Conservation (phyloP, 257 asterid genomes). For the Nicotiana benthamiana region DNA sequence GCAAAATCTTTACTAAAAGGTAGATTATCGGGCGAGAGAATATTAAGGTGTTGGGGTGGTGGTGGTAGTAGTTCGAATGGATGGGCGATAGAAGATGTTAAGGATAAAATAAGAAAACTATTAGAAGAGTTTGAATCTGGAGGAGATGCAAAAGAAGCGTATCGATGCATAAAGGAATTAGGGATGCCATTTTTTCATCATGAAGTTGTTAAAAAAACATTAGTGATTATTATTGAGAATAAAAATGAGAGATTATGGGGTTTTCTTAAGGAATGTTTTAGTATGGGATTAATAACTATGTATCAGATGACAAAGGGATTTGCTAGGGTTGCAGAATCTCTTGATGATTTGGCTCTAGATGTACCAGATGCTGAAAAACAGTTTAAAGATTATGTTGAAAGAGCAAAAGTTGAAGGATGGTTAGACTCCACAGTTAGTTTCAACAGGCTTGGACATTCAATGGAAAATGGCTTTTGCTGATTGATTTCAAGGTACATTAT, state of each 20-base stretch:
- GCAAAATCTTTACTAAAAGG: slow-evolving; percentile 63
- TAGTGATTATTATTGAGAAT: slow-evolving; percentile 68
- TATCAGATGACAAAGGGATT: slow-evolving; percentile 83
- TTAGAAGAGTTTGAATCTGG: slow-evolving; percentile 73
- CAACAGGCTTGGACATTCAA: slow-evolving; percentile 22
- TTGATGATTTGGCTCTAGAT: slow-evolving; percentile 84
- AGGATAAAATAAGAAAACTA: slow-evolving; percentile 64
- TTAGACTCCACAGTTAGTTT: slow-evolving; percentile 43
- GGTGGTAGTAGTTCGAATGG: slow-evolving; percentile 60
- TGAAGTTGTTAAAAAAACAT: slow-evolving; percentile 72
- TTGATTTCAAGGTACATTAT: background rate
- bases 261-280: slow-evolving; percentile 53
- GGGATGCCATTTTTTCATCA: slow-evolving; percentile 96
- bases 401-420: slow-evolving; percentile 66
- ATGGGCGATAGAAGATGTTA: slow-evolving; percentile 75
- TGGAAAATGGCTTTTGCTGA: slow-evolving; percentile 31
- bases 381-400: slow-evolving; percentile 34
- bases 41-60: slow-evolving; percentile 86
- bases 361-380: slow-evolving; percentile 81
- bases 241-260: slow-evolving; percentile 62
- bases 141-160: slow-evolving; percentile 78
- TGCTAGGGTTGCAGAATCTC: slow-evolving; percentile 49
- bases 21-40: slow-evolving; percentile 79
- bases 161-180: slow-evolving; percentile 77
- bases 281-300: slow-evolving; percentile 67